Evolutionary conservation across 2,329 filamentous ascomycete species (phyloP).

Genomic region (Paradendryphiella salina): DNA sequence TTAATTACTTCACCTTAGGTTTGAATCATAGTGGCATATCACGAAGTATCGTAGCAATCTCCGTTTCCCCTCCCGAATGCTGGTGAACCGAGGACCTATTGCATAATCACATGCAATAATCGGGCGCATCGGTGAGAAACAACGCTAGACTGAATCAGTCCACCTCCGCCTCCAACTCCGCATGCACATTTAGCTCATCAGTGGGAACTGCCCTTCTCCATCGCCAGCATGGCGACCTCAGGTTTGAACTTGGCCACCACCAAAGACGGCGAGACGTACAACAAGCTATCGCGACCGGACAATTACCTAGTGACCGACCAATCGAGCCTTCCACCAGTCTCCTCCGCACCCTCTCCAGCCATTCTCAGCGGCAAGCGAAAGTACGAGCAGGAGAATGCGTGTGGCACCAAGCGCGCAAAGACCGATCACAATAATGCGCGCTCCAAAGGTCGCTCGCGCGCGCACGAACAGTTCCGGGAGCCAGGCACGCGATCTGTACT

Average conservation of each 20-base stretch:
- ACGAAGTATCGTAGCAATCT: too few species aligned
- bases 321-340: conserved; percentile 9
- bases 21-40: too few species aligned
- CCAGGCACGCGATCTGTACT: conserved; percentile 38
- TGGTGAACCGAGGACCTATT: background rate
- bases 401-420: conserved; percentile 24
- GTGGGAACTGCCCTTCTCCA: background rate
- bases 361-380: conserved; percentile 27
- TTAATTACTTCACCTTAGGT: background rate
- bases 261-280: conserved; percentile 42
- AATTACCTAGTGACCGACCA: conserved; percentile 26
- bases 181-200: conserved; percentile 3
- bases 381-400: conserved; percentile 20
- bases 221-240: conserved; percentile 27
- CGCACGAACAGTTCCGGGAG: conserved; percentile 15
- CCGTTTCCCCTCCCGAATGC: too few species aligned
- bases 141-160: conserved; percentile 4
- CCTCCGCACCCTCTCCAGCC: background rate
- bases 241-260: conserved; percentile 39
- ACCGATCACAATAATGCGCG: conserved; percentile 5
- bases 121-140: background rate
- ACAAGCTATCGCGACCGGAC: conserved; percentile 44
- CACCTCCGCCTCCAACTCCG: conserved; percentile 13
- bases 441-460: conserved; percentile 5
- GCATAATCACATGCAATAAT: background rate